phyloP scores from a whole-genome alignment of 805 yeast species.

The Barnettozyma californica region DNA sequence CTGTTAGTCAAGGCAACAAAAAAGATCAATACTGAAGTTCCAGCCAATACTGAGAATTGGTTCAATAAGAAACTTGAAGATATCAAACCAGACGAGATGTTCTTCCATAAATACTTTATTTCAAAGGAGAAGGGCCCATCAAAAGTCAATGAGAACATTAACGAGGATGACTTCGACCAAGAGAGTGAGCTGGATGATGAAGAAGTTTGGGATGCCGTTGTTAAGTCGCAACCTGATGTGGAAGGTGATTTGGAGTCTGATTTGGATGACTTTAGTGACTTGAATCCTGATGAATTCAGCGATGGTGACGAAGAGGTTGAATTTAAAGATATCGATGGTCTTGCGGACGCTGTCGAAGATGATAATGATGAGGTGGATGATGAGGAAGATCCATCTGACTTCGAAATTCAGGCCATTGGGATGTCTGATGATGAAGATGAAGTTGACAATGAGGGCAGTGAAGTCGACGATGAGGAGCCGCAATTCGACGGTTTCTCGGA shows the following conservation, averaged over 20 bases:
- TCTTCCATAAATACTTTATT: slow-evolving; percentile 81
- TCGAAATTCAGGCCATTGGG: slow-evolving; percentile 34
- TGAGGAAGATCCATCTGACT: slow-evolving; percentile 33
- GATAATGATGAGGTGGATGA: slow-evolving; percentile 22
- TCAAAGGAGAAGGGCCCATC: slow-evolving; percentile 42
- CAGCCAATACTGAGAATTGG: slow-evolving; percentile 89
- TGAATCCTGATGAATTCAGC: slow-evolving; percentile 44
- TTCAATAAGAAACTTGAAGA: slow-evolving; percentile 52
- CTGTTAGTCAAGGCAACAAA: slow-evolving; percentile 63
- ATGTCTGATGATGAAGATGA: slow-evolving; percentile 22
- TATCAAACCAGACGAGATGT: slow-evolving; percentile 81
- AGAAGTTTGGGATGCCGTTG: slow-evolving; percentile 77
- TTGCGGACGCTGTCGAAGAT: slow-evolving; percentile 20
- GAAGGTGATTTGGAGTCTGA: slow-evolving; percentile 44
- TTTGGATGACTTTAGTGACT: slow-evolving; percentile 53
- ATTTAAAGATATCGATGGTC: slow-evolving; percentile 40
- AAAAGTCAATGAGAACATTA: slow-evolving; percentile 27
- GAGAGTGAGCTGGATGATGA: slow-evolving; percentile 55
- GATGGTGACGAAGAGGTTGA: slow-evolving; percentile 38
- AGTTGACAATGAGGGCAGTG: slow-evolving; percentile 25
- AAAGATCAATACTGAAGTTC: slow-evolving; percentile 39
- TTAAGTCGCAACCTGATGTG: slow-evolving; percentile 66
- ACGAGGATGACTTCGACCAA: slow-evolving; percentile 33
- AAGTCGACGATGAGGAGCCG: slow-evolving; percentile 26
- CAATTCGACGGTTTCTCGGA: slow-evolving; percentile 31